phyloP scores from a whole-genome alignment of 192 early-diverging fungal genomes.

The Gamsiella multidivaricata region DNA sequence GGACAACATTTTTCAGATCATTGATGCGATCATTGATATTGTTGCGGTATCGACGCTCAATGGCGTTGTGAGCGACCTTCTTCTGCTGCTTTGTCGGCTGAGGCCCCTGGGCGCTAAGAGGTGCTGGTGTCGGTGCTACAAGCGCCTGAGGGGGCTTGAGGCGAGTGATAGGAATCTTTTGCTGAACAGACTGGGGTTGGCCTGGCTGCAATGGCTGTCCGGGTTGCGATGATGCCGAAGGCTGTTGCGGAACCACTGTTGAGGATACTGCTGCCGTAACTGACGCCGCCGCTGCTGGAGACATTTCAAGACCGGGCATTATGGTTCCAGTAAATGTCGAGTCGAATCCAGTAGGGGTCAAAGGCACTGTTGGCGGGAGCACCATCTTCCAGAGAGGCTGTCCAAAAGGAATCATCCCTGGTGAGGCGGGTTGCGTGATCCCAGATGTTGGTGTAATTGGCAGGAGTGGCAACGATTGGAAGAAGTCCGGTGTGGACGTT shows the following conservation, averaged over 20 bases:
- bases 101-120: slow-evolving; percentile 16
- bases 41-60: slow-evolving; percentile 94
- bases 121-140: slow-evolving; percentile 35
- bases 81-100: slow-evolving; percentile 72
- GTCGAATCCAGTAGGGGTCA: slow-evolving; percentile 39
- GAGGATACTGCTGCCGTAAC: slow-evolving; percentile 14
- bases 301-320: slow-evolving; percentile 23
- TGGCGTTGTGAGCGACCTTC: slow-evolving; percentile 95
- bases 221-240: background rate
- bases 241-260: background rate
- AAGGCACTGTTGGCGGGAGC: slow-evolving; percentile 25
- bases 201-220: slow-evolving; percentile 16
- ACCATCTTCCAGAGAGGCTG: slow-evolving; percentile 51
- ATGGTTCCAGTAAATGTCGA: slow-evolving; percentile 22
- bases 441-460: slow-evolving; percentile 21
- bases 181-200: slow-evolving; percentile 37
- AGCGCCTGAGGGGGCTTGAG: slow-evolving; percentile 54
- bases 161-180: slow-evolving; percentile 62
- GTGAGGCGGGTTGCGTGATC: slow-evolving; percentile 14
- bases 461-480: slow-evolving; percentile 34
- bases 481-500: slow-evolving; percentile 39
- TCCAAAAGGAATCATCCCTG: slow-evolving; percentile 30
- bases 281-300: background rate
- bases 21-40: slow-evolving; percentile 97
- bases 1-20: slow-evolving; percentile 87